These are phyloP conservation scores for Leishmania braziliensis DNA, from an alignment of 208 protist species.

Conservation along the genomic window DNA sequence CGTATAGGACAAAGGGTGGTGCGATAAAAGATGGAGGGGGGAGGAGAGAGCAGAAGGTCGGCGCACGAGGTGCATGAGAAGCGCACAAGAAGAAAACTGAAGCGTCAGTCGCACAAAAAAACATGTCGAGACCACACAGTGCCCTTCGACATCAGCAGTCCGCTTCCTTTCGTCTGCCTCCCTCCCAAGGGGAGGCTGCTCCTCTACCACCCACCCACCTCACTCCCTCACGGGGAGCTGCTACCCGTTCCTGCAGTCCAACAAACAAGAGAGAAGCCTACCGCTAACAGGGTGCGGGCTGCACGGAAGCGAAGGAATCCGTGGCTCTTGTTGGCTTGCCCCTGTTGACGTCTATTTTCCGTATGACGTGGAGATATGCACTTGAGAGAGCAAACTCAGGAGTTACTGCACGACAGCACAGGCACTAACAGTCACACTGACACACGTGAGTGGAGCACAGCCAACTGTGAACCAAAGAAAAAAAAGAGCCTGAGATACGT, in stretches of 20 bases:
- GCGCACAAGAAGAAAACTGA: not conserved
- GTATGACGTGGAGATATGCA: not conserved
- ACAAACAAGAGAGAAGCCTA: not conserved
- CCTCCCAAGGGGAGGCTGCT: not conserved
- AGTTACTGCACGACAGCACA: not conserved
- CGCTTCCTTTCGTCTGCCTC: not conserved
- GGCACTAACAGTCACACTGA: not conserved
- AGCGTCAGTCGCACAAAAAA: not conserved
- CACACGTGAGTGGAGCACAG: not conserved
- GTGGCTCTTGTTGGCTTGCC: not conserved
- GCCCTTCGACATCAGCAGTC: not conserved
- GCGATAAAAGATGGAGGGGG: not conserved
- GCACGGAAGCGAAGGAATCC: not conserved
- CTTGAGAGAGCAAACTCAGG: not conserved
- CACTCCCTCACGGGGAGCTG: not conserved
- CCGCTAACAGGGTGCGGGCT: not conserved
- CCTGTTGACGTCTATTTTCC: not conserved
- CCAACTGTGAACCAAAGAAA: not conserved
- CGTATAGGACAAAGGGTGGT: not conserved
- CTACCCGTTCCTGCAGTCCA: not conserved
- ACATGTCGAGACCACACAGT: not conserved
- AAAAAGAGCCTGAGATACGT: not conserved
- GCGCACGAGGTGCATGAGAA: not conserved
- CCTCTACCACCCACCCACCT: not conserved
- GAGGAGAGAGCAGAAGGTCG: not conserved